Evolutionary conservation across 768 basidiomycete species (phyloP), one percentile per base, ranked within the genome.

Genomic region (Filobasidium floriforme): DNA sequence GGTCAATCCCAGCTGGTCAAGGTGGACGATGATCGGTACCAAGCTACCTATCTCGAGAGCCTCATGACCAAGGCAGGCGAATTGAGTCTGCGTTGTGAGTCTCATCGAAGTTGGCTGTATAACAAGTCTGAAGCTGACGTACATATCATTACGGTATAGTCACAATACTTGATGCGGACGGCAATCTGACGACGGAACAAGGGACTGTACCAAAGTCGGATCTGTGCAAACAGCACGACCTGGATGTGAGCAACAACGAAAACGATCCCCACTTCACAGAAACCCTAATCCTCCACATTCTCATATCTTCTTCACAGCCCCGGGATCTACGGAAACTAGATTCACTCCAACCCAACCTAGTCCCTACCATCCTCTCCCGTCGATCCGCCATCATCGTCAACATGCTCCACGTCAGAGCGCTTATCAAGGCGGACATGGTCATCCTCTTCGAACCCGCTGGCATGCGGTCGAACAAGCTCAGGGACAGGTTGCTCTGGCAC

Each of bases 261-360:
- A 15, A 57, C 22, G 22, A 28, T 3, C 5, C 54, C 22, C 15
- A n/a, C 54, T 57, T 7, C n/a, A 32, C 3, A 37, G 4, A 37
- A 37, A n/a, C n/a, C n/a, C n/a, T 15, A 24, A 28, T 5, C 15
- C 29, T 57, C 26, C 7, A n/a, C n/a, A n/a, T n/a, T 10, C 41
- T 32, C 24, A 40, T 12, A 15, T 3, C 7, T n/a, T 26, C 29
- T 37, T 15, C 26, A 24, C 72, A 92, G 89, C 88, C 92, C 71
- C 88, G 94, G 83, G 94, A 98, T 81, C 82, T 98, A 26, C 88
- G 94, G 63, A 96, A 97, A 82, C 89, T 98, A 71, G 94, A 98
- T 80, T 92, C 90, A 4, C 84, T 91, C 71, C 85, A 92, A 70
- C 92, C 93, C 41, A 96, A 93, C 79, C 85, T 94, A 65, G 89